These are phyloP conservation scores for Clarireedia homoeocarpa DNA, from an alignment of 2,329 filamentous ascomycete genomes.

Conservation along the genomic window DNA sequence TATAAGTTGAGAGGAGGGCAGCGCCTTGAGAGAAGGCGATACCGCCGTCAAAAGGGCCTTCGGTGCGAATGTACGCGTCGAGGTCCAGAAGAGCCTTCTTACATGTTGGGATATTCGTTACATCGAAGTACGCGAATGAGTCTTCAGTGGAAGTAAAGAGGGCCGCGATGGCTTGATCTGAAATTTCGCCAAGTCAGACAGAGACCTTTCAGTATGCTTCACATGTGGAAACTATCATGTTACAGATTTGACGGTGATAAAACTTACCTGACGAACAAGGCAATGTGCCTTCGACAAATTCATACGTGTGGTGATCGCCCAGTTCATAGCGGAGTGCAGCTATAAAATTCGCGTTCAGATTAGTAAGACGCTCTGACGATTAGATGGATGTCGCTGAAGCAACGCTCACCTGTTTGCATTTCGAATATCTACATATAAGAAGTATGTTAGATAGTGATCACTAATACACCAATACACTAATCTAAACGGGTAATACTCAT, in stretches of 20 bases:
- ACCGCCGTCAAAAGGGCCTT: constrained; percentile 15
- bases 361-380: not conserved
- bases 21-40: constrained; percentile 14
- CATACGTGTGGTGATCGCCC: constrained; percentile 10
- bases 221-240: not conserved
- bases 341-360: not conserved
- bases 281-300: constrained; percentile 13
- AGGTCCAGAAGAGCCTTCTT: constrained; percentile 2
- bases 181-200: not conserved
- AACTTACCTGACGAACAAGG: not conserved
- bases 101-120: not conserved
- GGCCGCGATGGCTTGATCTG: not conserved
- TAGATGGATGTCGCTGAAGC: no score
- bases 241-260: not conserved
- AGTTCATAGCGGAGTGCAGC: constrained; percentile 13
- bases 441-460: not conserved
- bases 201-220: not conserved
- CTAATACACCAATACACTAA: not conserved
- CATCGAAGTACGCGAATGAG: constrained; percentile 9
- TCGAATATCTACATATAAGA: not conserved
- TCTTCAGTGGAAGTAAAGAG: not conserved
- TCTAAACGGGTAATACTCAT: no score
- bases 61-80: not conserved
- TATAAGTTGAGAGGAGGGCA: constrained; percentile 33
- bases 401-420: constrained; percentile 2